Evolutionary conservation across 2,329 filamentous ascomycete species (phyloP).

Genomic region (Fusarium xylarioides): DNA sequence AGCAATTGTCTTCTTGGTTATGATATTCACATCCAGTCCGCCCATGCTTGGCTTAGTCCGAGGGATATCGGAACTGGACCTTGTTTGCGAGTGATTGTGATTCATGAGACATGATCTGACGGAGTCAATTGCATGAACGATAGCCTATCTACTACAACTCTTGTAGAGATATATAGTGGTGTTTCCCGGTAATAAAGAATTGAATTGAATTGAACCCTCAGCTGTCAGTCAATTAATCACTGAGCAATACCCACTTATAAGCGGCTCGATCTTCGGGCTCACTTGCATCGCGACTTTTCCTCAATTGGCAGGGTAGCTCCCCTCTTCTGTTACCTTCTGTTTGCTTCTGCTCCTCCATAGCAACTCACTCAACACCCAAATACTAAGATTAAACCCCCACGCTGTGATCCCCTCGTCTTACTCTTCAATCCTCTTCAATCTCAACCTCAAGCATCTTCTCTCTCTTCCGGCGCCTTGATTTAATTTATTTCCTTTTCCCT

Average conservation of each 20-base stretch:
- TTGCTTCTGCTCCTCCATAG: slow-evolving; percentile 12
- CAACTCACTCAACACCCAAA: neutral
- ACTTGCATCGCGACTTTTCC: slow-evolving; percentile 38
- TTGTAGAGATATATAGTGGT: neutral
- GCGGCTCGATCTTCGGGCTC: slow-evolving; percentile 31
- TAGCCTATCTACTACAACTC: neutral
- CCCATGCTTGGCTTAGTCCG: neutral
- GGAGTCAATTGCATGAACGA: neutral
- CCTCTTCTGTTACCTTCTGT: slow-evolving; percentile 39
- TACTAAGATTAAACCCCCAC: slow-evolving; percentile 4
- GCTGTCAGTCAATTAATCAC: neutral
- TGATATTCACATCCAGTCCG: neutral
- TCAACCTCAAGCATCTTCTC: neutral
- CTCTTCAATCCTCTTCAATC: neutral
- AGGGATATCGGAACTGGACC: neutral
- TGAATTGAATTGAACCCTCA: neutral
- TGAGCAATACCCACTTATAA: slow-evolving; percentile 37
- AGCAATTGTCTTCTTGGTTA: neutral
- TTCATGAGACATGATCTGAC: neutral
- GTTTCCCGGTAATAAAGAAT: neutral
- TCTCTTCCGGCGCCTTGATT: slow-evolving; percentile 5
- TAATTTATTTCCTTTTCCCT: neutral
- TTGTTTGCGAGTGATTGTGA: neutral
- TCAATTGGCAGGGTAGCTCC: slow-evolving; percentile 33
- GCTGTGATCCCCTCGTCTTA: neutral